phyloP scores from a whole-genome alignment of 2,329 filamentous ascomycete species.

The Colletotrichum camelliae region DNA sequence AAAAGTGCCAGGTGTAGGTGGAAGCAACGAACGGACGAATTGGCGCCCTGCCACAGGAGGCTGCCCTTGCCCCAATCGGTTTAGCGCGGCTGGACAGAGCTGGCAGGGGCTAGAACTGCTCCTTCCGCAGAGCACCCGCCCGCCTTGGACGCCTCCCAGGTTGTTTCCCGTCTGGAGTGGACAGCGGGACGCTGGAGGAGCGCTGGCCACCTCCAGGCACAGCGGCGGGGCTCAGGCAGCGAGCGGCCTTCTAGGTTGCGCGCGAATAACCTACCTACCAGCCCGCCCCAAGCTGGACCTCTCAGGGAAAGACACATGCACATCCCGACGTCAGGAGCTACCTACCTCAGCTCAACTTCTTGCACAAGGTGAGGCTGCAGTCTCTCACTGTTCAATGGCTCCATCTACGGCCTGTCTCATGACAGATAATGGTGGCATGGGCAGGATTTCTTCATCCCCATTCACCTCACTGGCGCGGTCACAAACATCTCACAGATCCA shows the following conservation, averaged over 20 bases:
- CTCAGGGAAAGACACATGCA: slow-evolving; percentile 17
- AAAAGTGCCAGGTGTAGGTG: slow-evolving; percentile 23
- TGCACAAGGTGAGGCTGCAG: background rate
- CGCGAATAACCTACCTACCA: background rate
- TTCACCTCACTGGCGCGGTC: background rate
- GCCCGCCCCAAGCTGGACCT: slow-evolving; percentile 14
- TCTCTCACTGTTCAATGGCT: background rate
- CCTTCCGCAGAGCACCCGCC: background rate
- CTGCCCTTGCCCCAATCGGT: slow-evolving; percentile 9
- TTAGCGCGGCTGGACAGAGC: slow-evolving; percentile 4
- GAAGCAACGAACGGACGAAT: slow-evolving; percentile 24
- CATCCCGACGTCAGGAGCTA: background rate
- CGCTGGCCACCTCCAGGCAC: slow-evolving; percentile 8
- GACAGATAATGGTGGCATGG: background rate
- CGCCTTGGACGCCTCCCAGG: background rate
- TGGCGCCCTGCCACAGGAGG: slow-evolving; percentile 22
- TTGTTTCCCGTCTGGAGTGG: background rate
- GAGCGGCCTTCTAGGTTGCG: background rate
- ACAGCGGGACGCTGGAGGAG: background rate
- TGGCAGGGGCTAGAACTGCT: slow-evolving; percentile 14
- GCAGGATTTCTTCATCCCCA: background rate
- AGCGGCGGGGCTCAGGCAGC: slow-evolving; percentile 10
- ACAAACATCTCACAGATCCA: background rate
- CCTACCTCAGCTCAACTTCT: background rate
- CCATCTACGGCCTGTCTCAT: background rate